Base-by-base conservation (phyloP, 805 yeast genomes). In the Jamesozyma hellenica region DNA sequence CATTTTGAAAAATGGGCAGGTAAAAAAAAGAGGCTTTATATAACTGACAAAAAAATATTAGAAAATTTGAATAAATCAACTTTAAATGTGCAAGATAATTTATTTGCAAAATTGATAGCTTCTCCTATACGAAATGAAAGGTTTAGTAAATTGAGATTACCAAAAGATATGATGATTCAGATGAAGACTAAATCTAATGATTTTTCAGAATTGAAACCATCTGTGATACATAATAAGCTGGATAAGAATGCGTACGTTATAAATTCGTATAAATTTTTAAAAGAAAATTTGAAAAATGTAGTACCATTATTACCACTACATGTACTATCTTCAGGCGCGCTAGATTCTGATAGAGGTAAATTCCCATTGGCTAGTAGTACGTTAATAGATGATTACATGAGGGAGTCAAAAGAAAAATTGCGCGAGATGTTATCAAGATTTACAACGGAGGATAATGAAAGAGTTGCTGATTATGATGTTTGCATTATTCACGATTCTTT, bases 121-220 rank as follows among this genome's bases (percentile, higher is more conserved):
- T 63, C 75, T 0, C 72, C 75, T 1, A 54, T 66, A 13, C 56
- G 79, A 43, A 55, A 56, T 47, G 72, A 71, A 13, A 48, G 60
- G 11, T 30, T 54, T 0, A 51, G 69, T 0, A 53, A 68, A 29
- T 41, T 59, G 0, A 57, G 58, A 10, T 45, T 66, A 4, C 77
- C 77, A 0, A 52, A 63, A 21, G 64, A 63, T 9, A 41, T 70
- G 7, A 45, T 71, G 34, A 42, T 61, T 1, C 65, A 62, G 16
- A 37, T 70, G 56, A 62, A 27, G 31, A 51, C 11, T 53, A 41
- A 26, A 42, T 41, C 19, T 48, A 14, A 49, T 48, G 16, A 32
- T 44, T 5, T 25, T 6, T 8, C 8, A 12, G 16, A 38, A 21
- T 11, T 10, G 42, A 1, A 25, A 42, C 32, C 23, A 42, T n/a